phyloP scores from a whole-genome alignment of 106 monocot genomes.

The Phalaenopsis equestris region DNA sequence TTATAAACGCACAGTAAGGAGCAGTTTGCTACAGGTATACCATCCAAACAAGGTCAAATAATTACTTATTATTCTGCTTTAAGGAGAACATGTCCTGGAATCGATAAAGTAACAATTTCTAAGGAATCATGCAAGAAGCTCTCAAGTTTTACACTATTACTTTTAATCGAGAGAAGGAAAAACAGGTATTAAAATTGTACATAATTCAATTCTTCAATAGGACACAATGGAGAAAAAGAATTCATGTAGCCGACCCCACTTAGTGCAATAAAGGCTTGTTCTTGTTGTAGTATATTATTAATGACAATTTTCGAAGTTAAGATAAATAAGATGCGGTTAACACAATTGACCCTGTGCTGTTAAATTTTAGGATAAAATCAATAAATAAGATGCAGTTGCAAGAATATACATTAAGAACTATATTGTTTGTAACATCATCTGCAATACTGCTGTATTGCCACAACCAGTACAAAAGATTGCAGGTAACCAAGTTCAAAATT shows the following conservation, averaged over 20 bases:
- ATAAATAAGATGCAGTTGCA: not conserved
- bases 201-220: not conserved
- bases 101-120: not conserved
- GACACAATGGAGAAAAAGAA: too few relatives aligned
- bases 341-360: not conserved
- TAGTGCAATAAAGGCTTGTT: too few relatives aligned
- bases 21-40: not conserved
- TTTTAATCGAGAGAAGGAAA: not conserved
- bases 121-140: not conserved
- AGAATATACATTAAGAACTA: not conserved
- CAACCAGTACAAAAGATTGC: too few relatives aligned
- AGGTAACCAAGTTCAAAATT: too few relatives aligned
- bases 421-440: too few relatives aligned
- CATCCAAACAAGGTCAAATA: not conserved
- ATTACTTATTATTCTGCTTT: not conserved
- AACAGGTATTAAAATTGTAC: not conserved
- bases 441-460: too few relatives aligned
- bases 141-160: not conserved
- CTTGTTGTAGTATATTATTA: not conserved
- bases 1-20: too few relatives aligned
- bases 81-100: not conserved
- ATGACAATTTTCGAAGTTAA: not conserved
- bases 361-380: not conserved
- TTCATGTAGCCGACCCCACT: too few relatives aligned
- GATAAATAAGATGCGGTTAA: conserved; percentile 1